Evolutionary conservation across 306 rosid genomes (phyloP), one percentile per base, ranked within the genome.

Genomic region (Canavalia gladiata): DNA sequence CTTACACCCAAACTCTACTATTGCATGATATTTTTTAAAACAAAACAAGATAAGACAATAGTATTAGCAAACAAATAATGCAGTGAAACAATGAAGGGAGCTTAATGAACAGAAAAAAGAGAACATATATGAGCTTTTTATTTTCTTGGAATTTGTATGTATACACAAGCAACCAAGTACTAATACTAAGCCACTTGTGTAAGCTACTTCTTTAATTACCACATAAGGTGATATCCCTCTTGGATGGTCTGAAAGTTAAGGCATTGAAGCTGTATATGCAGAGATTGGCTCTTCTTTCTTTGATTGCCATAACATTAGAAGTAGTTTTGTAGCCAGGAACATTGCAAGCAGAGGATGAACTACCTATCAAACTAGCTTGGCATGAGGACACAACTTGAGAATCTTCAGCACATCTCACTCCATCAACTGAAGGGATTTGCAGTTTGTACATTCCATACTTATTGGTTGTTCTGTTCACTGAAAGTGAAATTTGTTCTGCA

Each of bases 401-500:
- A 46, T 90, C 97, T 79, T 93, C 95, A 41, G 97, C 97, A 62
- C 99, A 95, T 82, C 86, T 92, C 69, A 95, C 91, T 59, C 99
- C 99, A 63, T 95, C 99, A 51, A 95, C 88, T 8, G 97, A 89
- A 64, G 99, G 99, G 59, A 95, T 91, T 80, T 89, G 97, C 88
- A 95, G 56, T 85, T 52, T 93, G 90, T 93, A 95, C 55, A 95
- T 56, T 33, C 97, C 99, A 80, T 74, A 68, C 74, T 80, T 90
- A 54, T 95, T 90, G 63, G 99, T 95, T 1, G 99, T 95, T 87
- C 97, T 89, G 72, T 90, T 95, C 67, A 90, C 99, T 66, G 98
- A 95, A 57, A 95, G 76, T 69, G 92, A 79, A 82, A 95, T 90
- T 71, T 95, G 91, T 75, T 95, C 97, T 69, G 81, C 63, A 2